These are phyloP conservation scores for Clavispora vitiphila DNA, from an alignment of 805 yeast genomes.

Conservation along the genomic window DNA sequence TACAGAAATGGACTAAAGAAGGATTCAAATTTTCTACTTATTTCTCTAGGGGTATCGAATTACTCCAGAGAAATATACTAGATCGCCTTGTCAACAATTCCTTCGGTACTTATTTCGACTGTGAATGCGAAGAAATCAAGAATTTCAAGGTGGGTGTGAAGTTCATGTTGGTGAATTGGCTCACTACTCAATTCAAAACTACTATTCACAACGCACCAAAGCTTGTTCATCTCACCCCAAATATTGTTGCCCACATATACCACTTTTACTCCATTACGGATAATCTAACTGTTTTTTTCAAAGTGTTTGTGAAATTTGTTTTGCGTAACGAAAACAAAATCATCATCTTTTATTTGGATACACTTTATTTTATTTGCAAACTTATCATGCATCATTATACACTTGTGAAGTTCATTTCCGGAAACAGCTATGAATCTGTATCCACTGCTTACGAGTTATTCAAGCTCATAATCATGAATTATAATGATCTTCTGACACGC, in stretches of 20 bases:
- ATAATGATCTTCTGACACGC: constrained; percentile 29
- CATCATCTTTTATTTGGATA: constrained; percentile 39
- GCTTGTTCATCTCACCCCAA: constrained; percentile 31
- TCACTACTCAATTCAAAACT: constrained; percentile 38
- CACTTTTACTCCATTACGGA: constrained; percentile 33
- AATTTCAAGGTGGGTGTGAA: constrained; percentile 38
- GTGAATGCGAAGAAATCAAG: constrained; percentile 9
- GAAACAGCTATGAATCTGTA: constrained; percentile 20
- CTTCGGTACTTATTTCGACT: constrained; percentile 10
- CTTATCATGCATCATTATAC: constrained; percentile 17
- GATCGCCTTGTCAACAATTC: constrained; percentile 24
- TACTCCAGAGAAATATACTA: constrained; percentile 27
- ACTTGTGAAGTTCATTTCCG: constrained; percentile 31
- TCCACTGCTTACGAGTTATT: constrained; percentile 33
- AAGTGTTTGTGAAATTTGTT: constrained; percentile 27
- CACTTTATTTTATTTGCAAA: constrained; percentile 29
- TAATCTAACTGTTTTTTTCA: constrained; percentile 38
- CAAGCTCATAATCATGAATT: constrained; percentile 27
- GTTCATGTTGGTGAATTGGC: constrained; percentile 45
- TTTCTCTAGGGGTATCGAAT: constrained; percentile 35
- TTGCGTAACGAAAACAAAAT: constrained; percentile 37
- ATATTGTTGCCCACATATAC: constrained; percentile 27
- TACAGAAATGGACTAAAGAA: constrained; percentile 43
- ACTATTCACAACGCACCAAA: constrained; percentile 29
- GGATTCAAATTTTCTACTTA: constrained; percentile 26